Evolutionary conservation across 306 rosid species (phyloP).

Genomic region (Cucumis sativus): Cucumber_9930_V3 NC_026656.2:16829001-16829500

Average conservation of each 20-base stretch:
- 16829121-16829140: slow-evolving; percentile 42
- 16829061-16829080: no score
- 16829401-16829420: not conserved
- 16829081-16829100: not conserved
- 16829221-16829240: slow-evolving; percentile 19
- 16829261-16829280: slow-evolving; percentile 32
- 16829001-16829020: slow-evolving; percentile 6
- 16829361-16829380: not conserved
- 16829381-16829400: not conserved
- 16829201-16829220: slow-evolving; percentile 29
- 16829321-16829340: not conserved
- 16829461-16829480: not conserved
- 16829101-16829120: slow-evolving; percentile 49
- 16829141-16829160: slow-evolving; percentile 32
- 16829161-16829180: slow-evolving; percentile 26
- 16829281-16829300: slow-evolving; percentile 13
- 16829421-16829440: not conserved
- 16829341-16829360: not conserved
- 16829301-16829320: slow-evolving; percentile 15
- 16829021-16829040: not conserved
- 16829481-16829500: not conserved
- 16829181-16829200: slow-evolving; percentile 29
- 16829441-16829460: not conserved
- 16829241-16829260: slow-evolving; percentile 17
- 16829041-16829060: not conserved